phyloP scores from a whole-genome alignment of 2,329 filamentous ascomycete genomes.

The Penicillium sp. region DNA sequence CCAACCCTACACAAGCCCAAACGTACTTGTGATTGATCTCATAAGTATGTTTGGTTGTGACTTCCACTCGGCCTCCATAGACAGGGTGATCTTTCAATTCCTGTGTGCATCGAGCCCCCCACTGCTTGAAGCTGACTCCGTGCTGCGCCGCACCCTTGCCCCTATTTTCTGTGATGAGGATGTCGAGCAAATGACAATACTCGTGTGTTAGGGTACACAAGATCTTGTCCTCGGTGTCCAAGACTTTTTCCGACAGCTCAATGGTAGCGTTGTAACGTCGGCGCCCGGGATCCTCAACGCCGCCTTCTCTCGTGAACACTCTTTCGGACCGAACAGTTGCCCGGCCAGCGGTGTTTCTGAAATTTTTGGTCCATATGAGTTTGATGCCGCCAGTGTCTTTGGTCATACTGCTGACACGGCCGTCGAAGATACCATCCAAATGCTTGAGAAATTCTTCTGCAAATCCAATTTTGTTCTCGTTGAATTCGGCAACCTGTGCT shows the following conservation, averaged over 20 bases:
- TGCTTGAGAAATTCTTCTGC: slow-evolving; percentile 58
- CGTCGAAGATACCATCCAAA: slow-evolving; percentile 56
- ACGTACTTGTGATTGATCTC: slow-evolving; percentile 90
- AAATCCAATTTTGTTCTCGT: slow-evolving; percentile 54
- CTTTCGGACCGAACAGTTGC: slow-evolving; percentile 55
- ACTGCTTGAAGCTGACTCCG: slow-evolving; percentile 79
- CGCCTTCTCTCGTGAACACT: slow-evolving; percentile 2
- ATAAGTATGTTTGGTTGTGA: slow-evolving; percentile 90
- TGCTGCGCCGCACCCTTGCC: slow-evolving; percentile 58
- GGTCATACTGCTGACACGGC: slow-evolving; percentile 52
- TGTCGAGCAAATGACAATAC: slow-evolving; percentile 91
- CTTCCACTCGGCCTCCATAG: slow-evolving; percentile 60
- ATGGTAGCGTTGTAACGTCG: slow-evolving; percentile 70
- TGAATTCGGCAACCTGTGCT: slow-evolving; percentile 46
- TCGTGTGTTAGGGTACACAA: slow-evolving; percentile 95
- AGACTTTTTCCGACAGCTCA: slow-evolving; percentile 85
- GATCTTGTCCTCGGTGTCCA: slow-evolving; percentile 73
- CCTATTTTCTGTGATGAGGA: slow-evolving; percentile 75
- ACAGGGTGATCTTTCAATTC: slow-evolving; percentile 53
- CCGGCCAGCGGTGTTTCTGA: slow-evolving; percentile 64
- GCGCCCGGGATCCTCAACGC: not conserved
- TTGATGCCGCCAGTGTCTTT: slow-evolving; percentile 58
- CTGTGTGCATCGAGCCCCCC: slow-evolving; percentile 50
- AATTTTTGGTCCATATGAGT: slow-evolving; percentile 63
- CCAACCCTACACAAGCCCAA: slow-evolving; percentile 67